Conservation (phyloP, 2,329 filamentous ascomycete genomes). For the Cryphonectria naterciae region DNA sequence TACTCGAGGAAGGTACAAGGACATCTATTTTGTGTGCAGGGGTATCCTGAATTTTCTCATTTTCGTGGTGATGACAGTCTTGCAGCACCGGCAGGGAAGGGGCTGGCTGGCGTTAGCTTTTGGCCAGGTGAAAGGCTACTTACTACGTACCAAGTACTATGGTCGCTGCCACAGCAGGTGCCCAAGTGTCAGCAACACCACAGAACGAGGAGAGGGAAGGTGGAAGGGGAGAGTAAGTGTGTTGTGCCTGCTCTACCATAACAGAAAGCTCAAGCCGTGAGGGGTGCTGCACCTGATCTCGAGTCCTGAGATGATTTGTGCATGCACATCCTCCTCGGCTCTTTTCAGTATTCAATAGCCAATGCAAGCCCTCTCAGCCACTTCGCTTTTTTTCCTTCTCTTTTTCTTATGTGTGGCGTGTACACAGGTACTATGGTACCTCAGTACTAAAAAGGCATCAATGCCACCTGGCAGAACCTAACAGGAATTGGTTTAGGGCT, state of each 20-base stretch:
- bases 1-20: background rate
- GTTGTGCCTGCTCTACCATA: background rate
- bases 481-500: conserved; percentile 14
- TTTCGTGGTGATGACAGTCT: background rate
- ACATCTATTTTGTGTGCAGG: background rate
- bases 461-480: background rate
- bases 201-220: background rate
- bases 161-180: background rate
- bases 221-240: background rate
- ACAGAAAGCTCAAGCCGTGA: too few species aligned
- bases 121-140: background rate
- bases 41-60: background rate
- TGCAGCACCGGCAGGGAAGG: background rate
- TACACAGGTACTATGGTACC: background rate
- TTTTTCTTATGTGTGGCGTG: background rate
- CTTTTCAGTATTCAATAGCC: background rate
- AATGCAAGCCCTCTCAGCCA: background rate
- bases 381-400: background rate
- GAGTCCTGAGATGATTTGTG: background rate
- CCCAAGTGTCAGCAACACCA: background rate
- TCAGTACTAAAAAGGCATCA: background rate
- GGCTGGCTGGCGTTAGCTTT: background rate
- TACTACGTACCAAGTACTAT: background rate
- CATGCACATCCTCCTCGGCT: background rate
- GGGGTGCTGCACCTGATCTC: background rate